Percentiles rank a stretch among this genome's conserved stretches.
These are phyloP conservation scores for Phytophthora pisi DNA, from an alignment of 352 stramenopile species.

Conservation along the genomic window DNA sequence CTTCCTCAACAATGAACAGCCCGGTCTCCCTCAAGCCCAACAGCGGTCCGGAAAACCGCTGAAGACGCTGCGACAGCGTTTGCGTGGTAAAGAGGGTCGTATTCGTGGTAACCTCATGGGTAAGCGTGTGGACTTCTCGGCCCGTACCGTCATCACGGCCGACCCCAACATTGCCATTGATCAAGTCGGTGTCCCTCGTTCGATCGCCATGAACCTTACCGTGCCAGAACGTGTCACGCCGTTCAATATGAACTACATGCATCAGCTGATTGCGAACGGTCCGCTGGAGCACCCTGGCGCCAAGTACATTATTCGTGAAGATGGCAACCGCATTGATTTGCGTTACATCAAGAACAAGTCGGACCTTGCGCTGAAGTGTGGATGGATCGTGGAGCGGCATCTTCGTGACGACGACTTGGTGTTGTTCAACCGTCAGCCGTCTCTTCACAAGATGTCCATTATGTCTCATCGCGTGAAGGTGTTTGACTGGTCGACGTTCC, in stretches of 20 bases:
- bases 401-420: constrained; percentile 98
- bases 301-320: constrained; percentile 98
- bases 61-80: constrained; percentile 96
- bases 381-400: constrained; percentile 99
- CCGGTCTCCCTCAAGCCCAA: constrained; percentile 95
- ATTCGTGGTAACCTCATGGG: constrained; percentile 99
- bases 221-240: constrained; percentile 98
- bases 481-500: constrained; percentile 99
- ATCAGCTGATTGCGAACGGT: constrained; percentile 95
- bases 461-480: constrained; percentile 99
- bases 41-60: constrained; percentile 97
- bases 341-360: constrained; percentile 98
- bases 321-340: constrained; percentile 98
- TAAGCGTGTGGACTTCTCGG: constrained; percentile 99
- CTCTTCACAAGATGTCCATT: constrained; percentile 99
- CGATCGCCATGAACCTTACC: constrained; percentile 98
- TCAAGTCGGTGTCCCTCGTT: constrained; percentile 98
- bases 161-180: constrained; percentile 99
- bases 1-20: constrained; percentile 99
- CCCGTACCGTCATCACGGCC: constrained; percentile 99
- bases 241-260: constrained; percentile 98
- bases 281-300: constrained; percentile 97
- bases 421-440: constrained; percentile 99
- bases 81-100: constrained; percentile 98
- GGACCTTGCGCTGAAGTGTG: constrained; percentile 95